These are phyloP conservation scores for Clathrus columnatus DNA, from an alignment of 768 basidiomycete species.

Conservation along the genomic window DNA sequence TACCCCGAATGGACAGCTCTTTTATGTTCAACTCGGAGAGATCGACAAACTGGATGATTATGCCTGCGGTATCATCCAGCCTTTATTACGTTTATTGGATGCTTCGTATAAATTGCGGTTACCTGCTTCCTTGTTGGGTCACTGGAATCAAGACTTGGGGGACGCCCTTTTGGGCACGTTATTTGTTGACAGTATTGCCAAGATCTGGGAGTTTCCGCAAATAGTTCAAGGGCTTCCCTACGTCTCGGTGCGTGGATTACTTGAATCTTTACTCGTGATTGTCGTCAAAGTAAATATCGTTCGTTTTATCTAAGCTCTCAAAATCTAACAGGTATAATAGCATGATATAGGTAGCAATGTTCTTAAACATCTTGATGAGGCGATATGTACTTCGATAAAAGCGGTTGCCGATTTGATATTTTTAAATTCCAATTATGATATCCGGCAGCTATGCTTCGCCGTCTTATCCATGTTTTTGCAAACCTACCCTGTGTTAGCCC, in stretches of 20 bases:
- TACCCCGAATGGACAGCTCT: slow-evolving; percentile 37
- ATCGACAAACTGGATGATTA: slow-evolving; percentile 32
- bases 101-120: slow-evolving; percentile 42
- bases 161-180: slow-evolving; percentile 49
- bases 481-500: slow-evolving; percentile 44
- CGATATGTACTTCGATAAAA: slow-evolving; percentile 44
- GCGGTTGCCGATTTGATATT: slow-evolving; percentile 43
- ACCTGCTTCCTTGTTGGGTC: slow-evolving; percentile 36
- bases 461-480: slow-evolving; percentile 55
- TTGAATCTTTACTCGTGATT: slow-evolving; percentile 57
- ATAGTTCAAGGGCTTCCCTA: slow-evolving; percentile 43
- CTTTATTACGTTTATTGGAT: slow-evolving; percentile 52
- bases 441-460: slow-evolving; percentile 57
- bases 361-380: slow-evolving; percentile 45
- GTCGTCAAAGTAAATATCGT: slow-evolving; percentile 41
- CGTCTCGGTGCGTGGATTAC: slow-evolving; percentile 46
- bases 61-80: slow-evolving; percentile 48
- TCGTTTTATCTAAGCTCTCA: neutral
- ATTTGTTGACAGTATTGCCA: slow-evolving; percentile 54
- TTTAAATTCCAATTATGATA: slow-evolving; percentile 52
- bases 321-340: slow-evolving; percentile 9
- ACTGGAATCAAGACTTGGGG: slow-evolving; percentile 34
- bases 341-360: slow-evolving; percentile 55
- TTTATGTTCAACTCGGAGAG: slow-evolving; percentile 47
- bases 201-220: slow-evolving; percentile 38